Percentiles rank a stretch among this genome's conserved stretches.
These are phyloP conservation scores for Acaromyces ingoldii DNA, from an alignment of 1,284 basidiomycete species.

Conservation along the genomic window DNA sequence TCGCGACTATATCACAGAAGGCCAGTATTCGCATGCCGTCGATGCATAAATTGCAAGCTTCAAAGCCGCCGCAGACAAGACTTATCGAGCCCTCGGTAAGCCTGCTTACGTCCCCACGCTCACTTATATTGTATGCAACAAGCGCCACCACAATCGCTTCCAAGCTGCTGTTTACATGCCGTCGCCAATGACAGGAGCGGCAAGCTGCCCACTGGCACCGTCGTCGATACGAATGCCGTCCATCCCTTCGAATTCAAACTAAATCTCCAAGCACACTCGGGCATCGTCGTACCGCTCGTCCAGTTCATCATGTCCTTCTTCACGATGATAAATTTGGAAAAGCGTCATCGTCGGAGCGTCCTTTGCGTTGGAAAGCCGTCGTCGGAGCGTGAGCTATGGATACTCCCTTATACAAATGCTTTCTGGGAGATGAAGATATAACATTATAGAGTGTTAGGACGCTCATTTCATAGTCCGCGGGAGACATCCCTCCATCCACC, in stretches of 20 bases:
- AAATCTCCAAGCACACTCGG: conserved; percentile 40
- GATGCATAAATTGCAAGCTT: conserved; percentile 52
- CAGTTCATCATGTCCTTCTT: conserved; percentile 53
- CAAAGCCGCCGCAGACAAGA: conserved; percentile 49
- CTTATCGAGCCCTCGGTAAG: background rate
- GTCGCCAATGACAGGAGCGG: conserved; percentile 54
- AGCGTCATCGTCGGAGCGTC: too few species aligned
- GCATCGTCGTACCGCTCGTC: conserved; percentile 51
- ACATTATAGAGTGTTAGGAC: too few species aligned
- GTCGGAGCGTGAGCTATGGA: too few species aligned
- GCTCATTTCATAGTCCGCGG: too few species aligned
- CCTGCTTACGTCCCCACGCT: conserved; percentile 15
- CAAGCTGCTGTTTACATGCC: conserved; percentile 48
- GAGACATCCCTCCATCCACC: too few species aligned
- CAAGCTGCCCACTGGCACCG: conserved; percentile 52
- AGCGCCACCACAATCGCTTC: conserved; percentile 54
- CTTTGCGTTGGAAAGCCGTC: too few species aligned
- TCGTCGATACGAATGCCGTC: conserved; percentile 52
- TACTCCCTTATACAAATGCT: too few species aligned
- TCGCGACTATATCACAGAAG: conserved; percentile 56
- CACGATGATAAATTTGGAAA: conserved; percentile 54
- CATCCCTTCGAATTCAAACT: conserved; percentile 55
- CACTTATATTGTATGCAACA: conserved; percentile 30
- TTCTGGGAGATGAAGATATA: too few species aligned
- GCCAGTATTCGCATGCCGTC: conserved; percentile 54